Base-by-base conservation (phyloP, 768 basidiomycete species). In the Nevesoporus exiguus region DNA sequence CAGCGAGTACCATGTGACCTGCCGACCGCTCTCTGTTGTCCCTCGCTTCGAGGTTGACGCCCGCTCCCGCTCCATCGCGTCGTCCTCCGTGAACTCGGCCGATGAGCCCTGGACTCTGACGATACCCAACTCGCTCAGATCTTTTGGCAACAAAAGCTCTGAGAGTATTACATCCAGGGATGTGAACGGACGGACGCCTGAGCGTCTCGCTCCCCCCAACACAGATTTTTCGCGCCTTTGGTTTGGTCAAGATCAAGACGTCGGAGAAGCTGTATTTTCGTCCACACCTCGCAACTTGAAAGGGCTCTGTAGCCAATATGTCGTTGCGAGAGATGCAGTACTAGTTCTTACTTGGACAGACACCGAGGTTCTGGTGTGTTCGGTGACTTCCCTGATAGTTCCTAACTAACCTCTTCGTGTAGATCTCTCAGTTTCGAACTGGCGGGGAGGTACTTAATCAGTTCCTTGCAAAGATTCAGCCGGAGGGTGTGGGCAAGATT, bases 81-180 rank as follows among this genome's bases (percentile, higher is more conserved):
- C 62, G 47, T 68, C 56, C 11, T 50, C 57, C 6, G 44, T 49
- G 7, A 60, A 59, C n/a, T 67, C 67, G n/a, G 31, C 39, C 4
- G 67, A 68, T 0, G 69, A 67, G 24, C 37, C 36, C 11, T 58
- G 63, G 25, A 58, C 73, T 10, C 65, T 82, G n/a, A 74, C 76
- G 1, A 69, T 87, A n/a, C 75, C 85, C 7, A 86, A 83, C 55
- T 78, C 83, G 3, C 84, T 90, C 74, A 90, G 83, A 64, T 71
- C 75, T 1, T 74, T 81, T 14, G 74, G 75, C 51, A 71, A 71
- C 25, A 74, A 65, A n/a, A 80, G 81, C n/a, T 61, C 74, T 0
- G 85, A 86, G 29, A 73, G 75, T 49, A 47, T 80, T 4, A 37
- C 57, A 41, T 60, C 51, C 17, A 58, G 17, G 36, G 64, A 54